Base-by-base conservation (phyloP, 2,329 filamentous ascomycete species). In the Penicillium brasilianum region DNA sequence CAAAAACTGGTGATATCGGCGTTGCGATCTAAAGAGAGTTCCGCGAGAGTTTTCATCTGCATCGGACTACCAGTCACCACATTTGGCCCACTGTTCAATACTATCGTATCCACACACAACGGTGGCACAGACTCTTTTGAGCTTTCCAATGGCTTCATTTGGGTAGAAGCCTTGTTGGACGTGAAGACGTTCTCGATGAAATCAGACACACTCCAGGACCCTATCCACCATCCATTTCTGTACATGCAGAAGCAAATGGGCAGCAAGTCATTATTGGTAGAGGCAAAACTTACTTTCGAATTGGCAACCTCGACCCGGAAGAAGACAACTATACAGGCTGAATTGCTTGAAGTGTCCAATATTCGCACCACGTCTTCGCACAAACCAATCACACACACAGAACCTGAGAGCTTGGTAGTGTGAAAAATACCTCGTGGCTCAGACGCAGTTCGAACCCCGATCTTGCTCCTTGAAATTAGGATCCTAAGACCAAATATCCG, bases 361-460 rank as follows among this genome's bases (percentile, higher is more conserved):
- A 44, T 44, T 44, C 41, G 41, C 41, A 44, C 41, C 20, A 44
- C 41, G 41, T 44, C 41, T 44, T 44, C 41, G 41, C 41, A 44
- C 41, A 44, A 44, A 44, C 41, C 20, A n/a, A 44, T 44, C 41
- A 44, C 41, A 44, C 41, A 44, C 41, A 20, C 41, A 44, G 9
- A 44, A 44, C 41, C 41, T 44, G 41, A 44, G 41, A 44, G 41
- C 41, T 44, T 18, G 41, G 41, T 44, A 22, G 18, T 44, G 1
- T 44, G 18, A 22, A 44, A 44, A 44, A 44, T 36, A 49, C 41
- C 28, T 55, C 51, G 34, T 44, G 41, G 20, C n/a, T n/a, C n/a
- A n/a, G n/a, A n/a, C 41, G 22, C 41, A 44, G 41, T 22, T 44
- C 18, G 41, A 44, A 44, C 22, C 20, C 41, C 5, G 41, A 44